Base-by-base conservation (phyloP, 2,329 filamentous ascomycete genomes). In the Venturia carpophila region DNA sequence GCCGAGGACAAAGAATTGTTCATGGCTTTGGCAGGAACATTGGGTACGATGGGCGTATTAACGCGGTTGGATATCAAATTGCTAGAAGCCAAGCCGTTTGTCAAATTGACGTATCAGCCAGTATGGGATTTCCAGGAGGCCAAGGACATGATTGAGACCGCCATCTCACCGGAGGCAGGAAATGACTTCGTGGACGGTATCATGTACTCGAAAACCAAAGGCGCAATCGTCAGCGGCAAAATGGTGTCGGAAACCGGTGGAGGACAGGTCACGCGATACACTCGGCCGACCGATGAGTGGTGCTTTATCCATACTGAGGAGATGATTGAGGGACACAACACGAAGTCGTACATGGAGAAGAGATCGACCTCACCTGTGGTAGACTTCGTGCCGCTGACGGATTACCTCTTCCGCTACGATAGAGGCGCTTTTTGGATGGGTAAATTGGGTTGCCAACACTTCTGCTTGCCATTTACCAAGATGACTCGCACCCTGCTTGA, bases 401-500 rank as follows among this genome's bases (percentile, higher is more conserved):
- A 89, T 70, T 90, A 90, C 73, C 82, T 89, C 66, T 90, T 90
- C 74, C 83, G 87, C n/a, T 89, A 88, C 74, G 86, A 90, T 72
- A 82, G 87, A 45, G 87, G 86, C 61, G 85, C 82, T 2, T 89
- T 89, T 75, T 90, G 87, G 87, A 83, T 84, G 5, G 87, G 83
- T 11, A 76, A 76, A 30, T 83, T 85, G 66, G 84, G 85, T 1
- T 89, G 86, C 74, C 73, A 76, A 24, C 89, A 89, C 73, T 88
- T 89, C 73, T 71, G 81, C 49, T 82, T 76, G 58, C 87, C 87
- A 0, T 88, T 88, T 74, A 89, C 87, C 76, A 78, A 81, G 43
- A 73, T 83, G 69, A 89, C 86, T 0, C 81, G 87, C 21, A 82
- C 78, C 70, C 71, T 83, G 17, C 77, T 89, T 5, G 82, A 90